phyloP scores from a whole-genome alignment of 2,329 filamentous ascomycete genomes.

The Ustulina deusta region DNA sequence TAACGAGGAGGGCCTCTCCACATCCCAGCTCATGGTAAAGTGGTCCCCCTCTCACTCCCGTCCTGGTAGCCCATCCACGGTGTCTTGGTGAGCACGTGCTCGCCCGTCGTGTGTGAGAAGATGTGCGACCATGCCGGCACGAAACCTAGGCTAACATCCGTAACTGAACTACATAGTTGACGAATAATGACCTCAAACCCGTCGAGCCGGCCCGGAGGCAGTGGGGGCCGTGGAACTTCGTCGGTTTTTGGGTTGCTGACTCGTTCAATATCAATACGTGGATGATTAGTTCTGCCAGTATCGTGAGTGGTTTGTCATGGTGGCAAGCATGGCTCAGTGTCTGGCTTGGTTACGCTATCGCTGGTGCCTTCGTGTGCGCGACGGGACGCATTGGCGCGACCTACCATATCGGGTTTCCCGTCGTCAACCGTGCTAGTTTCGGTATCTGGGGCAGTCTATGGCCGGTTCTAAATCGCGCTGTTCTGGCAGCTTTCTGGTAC shows the following conservation, averaged over 20 bases:
- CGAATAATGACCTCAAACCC: constrained; percentile 83
- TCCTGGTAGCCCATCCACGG: neutral
- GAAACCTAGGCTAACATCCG: constrained; percentile 32
- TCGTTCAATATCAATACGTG: constrained; percentile 92
- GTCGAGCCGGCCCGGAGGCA: constrained; percentile 83
- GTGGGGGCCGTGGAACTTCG: constrained; percentile 90
- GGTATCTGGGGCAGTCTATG: constrained; percentile 91
- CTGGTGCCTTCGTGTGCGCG: constrained; percentile 78
- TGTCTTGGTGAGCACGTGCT: constrained; percentile 29
- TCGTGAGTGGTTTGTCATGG: constrained; percentile 82
- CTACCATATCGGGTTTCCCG: constrained; percentile 91
- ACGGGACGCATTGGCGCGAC: constrained; percentile 87
- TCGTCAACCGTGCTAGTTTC: constrained; percentile 81
- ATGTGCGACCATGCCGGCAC: neutral
- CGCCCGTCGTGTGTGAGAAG: constrained; percentile 9
- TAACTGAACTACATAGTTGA: constrained; percentile 64
- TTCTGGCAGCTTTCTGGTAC: constrained; percentile 88
- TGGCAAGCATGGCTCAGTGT: constrained; percentile 94
- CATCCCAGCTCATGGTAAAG: constrained; percentile 79
- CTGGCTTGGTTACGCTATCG: constrained; percentile 85
- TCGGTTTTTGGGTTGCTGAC: constrained; percentile 88
- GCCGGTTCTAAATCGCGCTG: constrained; percentile 90
- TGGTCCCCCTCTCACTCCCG: constrained; percentile 10
- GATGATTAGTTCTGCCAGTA: constrained; percentile 92
- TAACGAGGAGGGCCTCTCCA: constrained; percentile 80